Conservation (phyloP, 2,329 filamentous ascomycete genomes). For the Cadophora luteo-olivacea region DNA sequence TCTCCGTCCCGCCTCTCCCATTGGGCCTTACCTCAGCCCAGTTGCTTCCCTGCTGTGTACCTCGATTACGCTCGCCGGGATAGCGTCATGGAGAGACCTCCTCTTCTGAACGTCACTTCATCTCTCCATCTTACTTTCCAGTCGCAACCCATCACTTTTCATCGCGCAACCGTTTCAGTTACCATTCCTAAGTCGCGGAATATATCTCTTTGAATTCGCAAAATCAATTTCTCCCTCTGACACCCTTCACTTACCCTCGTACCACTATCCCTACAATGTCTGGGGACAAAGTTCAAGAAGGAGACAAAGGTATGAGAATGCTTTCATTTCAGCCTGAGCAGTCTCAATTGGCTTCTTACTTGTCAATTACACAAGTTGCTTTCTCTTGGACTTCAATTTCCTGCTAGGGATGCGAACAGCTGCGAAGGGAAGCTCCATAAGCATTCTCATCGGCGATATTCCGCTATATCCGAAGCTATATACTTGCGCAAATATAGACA, state of each 20-base stretch:
- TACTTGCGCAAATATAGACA: background rate
- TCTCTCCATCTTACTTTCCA: slow-evolving; percentile 15
- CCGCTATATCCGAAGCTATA: slow-evolving; percentile 8
- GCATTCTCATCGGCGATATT: background rate
- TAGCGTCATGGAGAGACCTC: slow-evolving; percentile 28
- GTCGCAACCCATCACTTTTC: slow-evolving; percentile 39
- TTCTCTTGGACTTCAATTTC: background rate
- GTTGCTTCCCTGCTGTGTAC: slow-evolving; percentile 16
- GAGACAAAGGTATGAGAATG: slow-evolving; percentile 53
- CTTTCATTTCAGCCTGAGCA: background rate
- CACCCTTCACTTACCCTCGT: slow-evolving; percentile 26
- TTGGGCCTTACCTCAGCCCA: slow-evolving; percentile 18
- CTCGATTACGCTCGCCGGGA: slow-evolving; percentile 18
- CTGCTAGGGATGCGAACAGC: background rate
- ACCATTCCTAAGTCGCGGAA: slow-evolving; percentile 29
- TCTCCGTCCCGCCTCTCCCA: slow-evolving; percentile 8
- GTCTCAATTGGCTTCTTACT: slow-evolving; percentile 11
- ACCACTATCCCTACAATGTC: slow-evolving; percentile 49
- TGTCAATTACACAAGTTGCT: background rate
- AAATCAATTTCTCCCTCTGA: slow-evolving; percentile 9
- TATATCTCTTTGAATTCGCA: slow-evolving; percentile 7
- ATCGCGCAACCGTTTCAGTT: slow-evolving; percentile 28
- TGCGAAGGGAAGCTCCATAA: background rate
- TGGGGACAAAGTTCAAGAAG: slow-evolving; percentile 55
- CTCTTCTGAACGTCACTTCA: slow-evolving; percentile 33